Percentiles rank a stretch among this genome's conserved stretches.
These are phyloP conservation scores for Globisporangium spiculum DNA, from an alignment of 352 stramenopile genomes.

Conservation along the genomic window DNA sequence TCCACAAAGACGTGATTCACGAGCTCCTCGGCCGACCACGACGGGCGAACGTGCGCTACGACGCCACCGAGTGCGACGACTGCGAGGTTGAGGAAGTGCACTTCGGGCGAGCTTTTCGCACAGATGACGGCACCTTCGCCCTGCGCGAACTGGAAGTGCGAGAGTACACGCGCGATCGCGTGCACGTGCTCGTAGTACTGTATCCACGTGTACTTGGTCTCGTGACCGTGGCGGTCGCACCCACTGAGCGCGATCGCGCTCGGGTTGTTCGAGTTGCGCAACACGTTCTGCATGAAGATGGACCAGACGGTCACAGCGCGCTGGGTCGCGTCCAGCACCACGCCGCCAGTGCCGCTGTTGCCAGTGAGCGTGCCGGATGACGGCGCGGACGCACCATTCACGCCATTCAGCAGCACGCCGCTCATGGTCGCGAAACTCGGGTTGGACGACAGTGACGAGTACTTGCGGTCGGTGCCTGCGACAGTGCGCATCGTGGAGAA, in stretches of 20 bases:
- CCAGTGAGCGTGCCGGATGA: neutral
- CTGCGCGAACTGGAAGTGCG: constrained; percentile 46
- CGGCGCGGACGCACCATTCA: neutral
- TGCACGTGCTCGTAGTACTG: constrained; percentile 33
- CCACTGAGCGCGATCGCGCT: constrained; percentile 18
- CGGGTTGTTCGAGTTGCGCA: constrained; percentile 15
- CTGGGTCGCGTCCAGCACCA: constrained; percentile 11
- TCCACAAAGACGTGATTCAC: constrained; percentile 47
- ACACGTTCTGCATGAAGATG: constrained; percentile 18
- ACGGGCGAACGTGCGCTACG: constrained; percentile 50
- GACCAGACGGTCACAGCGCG: constrained; percentile 13
- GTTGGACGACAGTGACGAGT: constrained; percentile 7
- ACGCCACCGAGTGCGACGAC: constrained; percentile 51
- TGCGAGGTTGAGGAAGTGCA: constrained; percentile 65
- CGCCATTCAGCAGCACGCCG: neutral
- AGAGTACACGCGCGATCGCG: constrained; percentile 38
- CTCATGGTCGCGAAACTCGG: constrained; percentile 8
- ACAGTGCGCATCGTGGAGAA: neutral
- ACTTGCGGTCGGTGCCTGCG: constrained; percentile 10
- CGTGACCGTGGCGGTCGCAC: neutral
- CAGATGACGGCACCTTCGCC: constrained; percentile 64
- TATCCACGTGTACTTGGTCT: constrained; percentile 29
- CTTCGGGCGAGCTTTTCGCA: constrained; percentile 34
- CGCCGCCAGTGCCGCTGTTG: neutral
- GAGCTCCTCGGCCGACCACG: constrained; percentile 54